A percentile compares a stretch with the other conserved stretches of the same genome.
These are phyloP conservation scores for Pyrenochaeta sp. DNA, from an alignment of 2,329 filamentous ascomycete species.

Conservation along the genomic window DNA sequence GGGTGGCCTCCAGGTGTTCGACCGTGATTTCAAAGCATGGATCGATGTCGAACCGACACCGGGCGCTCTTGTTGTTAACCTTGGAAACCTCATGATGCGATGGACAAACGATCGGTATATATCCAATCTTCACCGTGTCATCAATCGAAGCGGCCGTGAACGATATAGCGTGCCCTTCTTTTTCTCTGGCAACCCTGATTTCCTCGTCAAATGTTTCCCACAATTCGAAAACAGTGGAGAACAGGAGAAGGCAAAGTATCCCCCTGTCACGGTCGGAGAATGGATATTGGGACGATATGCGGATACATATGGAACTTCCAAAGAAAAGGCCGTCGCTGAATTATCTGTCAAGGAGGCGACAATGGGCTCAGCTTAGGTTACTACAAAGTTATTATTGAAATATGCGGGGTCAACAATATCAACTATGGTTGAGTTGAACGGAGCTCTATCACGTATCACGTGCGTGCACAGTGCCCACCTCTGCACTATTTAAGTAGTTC, in stretches of 20 bases:
- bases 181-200: constrained; percentile 54
- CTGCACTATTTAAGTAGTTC: no score
- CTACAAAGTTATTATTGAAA: no score
- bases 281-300: constrained; percentile 52
- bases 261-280: constrained; percentile 53
- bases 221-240: constrained; percentile 50
- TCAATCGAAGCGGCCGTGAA: constrained; percentile 50
- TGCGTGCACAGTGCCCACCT: no score
- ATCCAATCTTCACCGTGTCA: constrained; percentile 52
- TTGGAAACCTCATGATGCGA: constrained; percentile 63
- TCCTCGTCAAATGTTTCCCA: constrained; percentile 52
- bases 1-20: constrained; percentile 78
- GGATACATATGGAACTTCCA: constrained; percentile 56
- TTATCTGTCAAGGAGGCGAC: no score
- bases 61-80: constrained; percentile 83
- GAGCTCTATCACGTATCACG: no score
- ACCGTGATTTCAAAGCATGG: constrained; percentile 72
- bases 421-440: no score
- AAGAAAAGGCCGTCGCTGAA: no score
- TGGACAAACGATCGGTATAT: constrained; percentile 54
- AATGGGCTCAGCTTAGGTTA: no score
- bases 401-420: no score
- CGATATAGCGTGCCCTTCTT: constrained; percentile 54
- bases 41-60: constrained; percentile 77
- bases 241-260: constrained; percentile 49